Conservation (phyloP, 2,329 filamentous ascomycete genomes). For the Metarhizium humberi region DNA sequence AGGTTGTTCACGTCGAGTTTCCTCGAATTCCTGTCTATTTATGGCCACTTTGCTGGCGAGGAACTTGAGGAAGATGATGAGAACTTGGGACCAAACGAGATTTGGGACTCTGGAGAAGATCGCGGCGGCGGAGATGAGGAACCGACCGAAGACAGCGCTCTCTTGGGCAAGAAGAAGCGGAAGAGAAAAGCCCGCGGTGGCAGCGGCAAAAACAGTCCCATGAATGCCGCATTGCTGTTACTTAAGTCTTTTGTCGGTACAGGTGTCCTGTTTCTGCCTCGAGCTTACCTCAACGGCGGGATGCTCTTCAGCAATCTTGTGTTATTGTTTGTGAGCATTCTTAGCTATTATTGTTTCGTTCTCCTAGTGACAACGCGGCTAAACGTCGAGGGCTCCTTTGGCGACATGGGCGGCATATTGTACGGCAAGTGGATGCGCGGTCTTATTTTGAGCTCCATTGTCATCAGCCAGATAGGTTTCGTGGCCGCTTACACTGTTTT, state of each 20-base stretch:
- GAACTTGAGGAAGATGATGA: slow-evolving; percentile 96
- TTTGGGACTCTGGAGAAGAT: slow-evolving; percentile 73
- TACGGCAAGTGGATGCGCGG: slow-evolving; percentile 87
- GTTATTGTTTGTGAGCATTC: slow-evolving; percentile 69
- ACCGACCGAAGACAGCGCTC: slow-evolving; percentile 77
- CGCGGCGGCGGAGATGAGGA: slow-evolving; percentile 63
- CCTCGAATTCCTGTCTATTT: slow-evolving; percentile 88
- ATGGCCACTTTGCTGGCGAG: slow-evolving; percentile 96
- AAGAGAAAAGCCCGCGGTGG: slow-evolving; percentile 67
- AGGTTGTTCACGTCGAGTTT: slow-evolving; percentile 84
- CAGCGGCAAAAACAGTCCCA: slow-evolving; percentile 67
- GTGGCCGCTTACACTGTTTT: slow-evolving; percentile 95
- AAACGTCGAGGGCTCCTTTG: slow-evolving; percentile 86
- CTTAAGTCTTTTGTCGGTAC: slow-evolving; percentile 98
- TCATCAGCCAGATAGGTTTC: slow-evolving; percentile 92
- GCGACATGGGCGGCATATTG: slow-evolving; percentile 86
- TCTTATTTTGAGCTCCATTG: slow-evolving; percentile 82
- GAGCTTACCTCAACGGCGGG: slow-evolving; percentile 89
- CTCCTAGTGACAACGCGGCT: slow-evolving; percentile 80
- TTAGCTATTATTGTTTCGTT: slow-evolving; percentile 98
- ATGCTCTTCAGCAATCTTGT: slow-evolving; percentile 96
- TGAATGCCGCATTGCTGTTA: slow-evolving; percentile 72
- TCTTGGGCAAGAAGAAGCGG: slow-evolving; percentile 67
- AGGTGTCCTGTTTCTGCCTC: slow-evolving; percentile 84
- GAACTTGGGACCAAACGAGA: slow-evolving; percentile 75